Conservation (phyloP, 345 rosid genomes). For the Odontarrhena argentea region DNA sequence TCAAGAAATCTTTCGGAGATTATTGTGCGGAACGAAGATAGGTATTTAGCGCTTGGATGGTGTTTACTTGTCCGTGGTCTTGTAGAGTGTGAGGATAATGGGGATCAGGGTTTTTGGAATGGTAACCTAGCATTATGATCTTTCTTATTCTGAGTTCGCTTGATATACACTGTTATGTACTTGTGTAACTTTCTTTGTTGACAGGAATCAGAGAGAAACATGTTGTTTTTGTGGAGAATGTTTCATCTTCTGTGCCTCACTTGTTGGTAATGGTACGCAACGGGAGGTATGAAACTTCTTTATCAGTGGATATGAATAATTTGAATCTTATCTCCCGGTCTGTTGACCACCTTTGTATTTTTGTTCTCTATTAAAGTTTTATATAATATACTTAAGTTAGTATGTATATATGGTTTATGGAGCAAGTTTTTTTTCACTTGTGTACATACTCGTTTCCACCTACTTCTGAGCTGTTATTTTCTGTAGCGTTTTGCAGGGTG, state of each 20-base stretch:
- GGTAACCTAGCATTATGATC: slow-evolving; percentile 43
- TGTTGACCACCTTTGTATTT: slow-evolving; percentile 1
- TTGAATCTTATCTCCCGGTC: not conserved
- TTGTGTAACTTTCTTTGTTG: slow-evolving; percentile 10
- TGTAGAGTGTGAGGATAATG: slow-evolving; percentile 53
- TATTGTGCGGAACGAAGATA: slow-evolving; percentile 65
- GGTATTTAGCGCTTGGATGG: slow-evolving; percentile 76
- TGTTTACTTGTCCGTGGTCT: slow-evolving; percentile 69
- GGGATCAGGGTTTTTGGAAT: slow-evolving; percentile 49
- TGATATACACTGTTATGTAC: not conserved
- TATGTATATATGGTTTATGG: not conserved
- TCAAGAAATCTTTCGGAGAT: slow-evolving; percentile 50
- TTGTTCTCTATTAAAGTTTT: not conserved
- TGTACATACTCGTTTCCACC: not conserved
- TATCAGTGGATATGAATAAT: not conserved
- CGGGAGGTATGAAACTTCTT: slow-evolving; percentile 63
- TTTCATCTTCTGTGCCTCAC: slow-evolving; percentile 57
- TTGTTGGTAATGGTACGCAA: slow-evolving; percentile 47
- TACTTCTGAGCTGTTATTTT: slow-evolving; percentile 30
- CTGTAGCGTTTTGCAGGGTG: slow-evolving; percentile 67
- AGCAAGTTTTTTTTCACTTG: slow-evolving; percentile 11
- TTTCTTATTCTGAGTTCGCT: slow-evolving; percentile 1
- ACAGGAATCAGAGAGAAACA: slow-evolving; percentile 72
- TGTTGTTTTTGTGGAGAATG: slow-evolving; percentile 53
- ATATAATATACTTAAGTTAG: not conserved